These are phyloP conservation scores for Paraconiothyrium sp. DNA, from an alignment of 2,329 filamentous ascomycete species.

Conservation along the genomic window DNA sequence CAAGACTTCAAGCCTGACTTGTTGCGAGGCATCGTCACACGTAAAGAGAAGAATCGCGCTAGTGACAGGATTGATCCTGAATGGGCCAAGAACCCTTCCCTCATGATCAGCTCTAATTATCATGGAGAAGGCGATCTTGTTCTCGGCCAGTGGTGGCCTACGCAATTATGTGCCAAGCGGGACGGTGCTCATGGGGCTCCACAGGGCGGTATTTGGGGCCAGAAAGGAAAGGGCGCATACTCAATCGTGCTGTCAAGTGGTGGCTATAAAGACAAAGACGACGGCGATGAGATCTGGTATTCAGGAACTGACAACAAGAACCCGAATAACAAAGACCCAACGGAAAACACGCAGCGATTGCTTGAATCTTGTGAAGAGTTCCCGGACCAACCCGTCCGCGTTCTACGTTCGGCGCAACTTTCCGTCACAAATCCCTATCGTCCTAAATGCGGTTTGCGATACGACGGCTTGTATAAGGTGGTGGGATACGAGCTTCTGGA, in stretches of 20 bases:
- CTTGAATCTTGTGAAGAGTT: conserved; percentile 49
- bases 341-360: conserved; percentile 54
- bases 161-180: conserved; percentile 60
- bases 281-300: conserved; percentile 61
- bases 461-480: conserved; percentile 67
- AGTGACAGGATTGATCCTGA: conserved; percentile 38
- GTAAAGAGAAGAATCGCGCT: conserved; percentile 29
- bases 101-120: conserved; percentile 37
- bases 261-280: conserved; percentile 60
- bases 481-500: conserved; percentile 52
- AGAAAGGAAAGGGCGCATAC: conserved; percentile 57
- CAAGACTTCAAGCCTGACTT: conserved; percentile 56
- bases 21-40: conserved; percentile 54
- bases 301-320: conserved; percentile 59
- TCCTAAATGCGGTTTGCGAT: conserved; percentile 62
- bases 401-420: conserved; percentile 60
- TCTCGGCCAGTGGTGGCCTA: conserved; percentile 65
- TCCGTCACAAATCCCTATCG: conserved; percentile 50
- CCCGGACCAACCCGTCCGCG: conserved; percentile 55
- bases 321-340: conserved; percentile 27
- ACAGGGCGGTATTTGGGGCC: conserved; percentile 61
- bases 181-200: conserved; percentile 63
- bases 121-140: conserved; percentile 54
- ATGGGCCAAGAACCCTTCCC: conserved; percentile 21
- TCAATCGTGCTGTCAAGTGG: conserved; percentile 64